Evolutionary conservation across 164 flowering plant species (phyloP).

Genomic region (Liriodendron chinense): DNA sequence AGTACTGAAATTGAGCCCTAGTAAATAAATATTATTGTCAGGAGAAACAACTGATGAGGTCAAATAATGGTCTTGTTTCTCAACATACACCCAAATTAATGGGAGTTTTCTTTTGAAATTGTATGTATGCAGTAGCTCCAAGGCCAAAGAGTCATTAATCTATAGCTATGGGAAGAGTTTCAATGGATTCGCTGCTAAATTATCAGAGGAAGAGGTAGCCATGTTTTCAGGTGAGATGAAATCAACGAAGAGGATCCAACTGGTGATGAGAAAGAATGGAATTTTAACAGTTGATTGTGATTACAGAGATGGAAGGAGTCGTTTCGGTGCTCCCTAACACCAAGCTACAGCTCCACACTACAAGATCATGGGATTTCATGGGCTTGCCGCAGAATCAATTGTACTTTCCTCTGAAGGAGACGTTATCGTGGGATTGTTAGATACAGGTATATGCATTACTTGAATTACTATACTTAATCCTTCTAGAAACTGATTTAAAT

Average conservation of each 20-base stretch:
- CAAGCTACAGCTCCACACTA: conserved; percentile 36
- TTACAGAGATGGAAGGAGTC: conserved; percentile 45
- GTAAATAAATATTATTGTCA: too few species aligned
- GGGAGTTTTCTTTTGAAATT: not conserved
- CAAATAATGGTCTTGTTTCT: too few species aligned
- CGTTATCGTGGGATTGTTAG: conserved; percentile 39
- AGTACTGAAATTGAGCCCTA: too few species aligned
- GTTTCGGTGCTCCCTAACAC: conserved; percentile 41
- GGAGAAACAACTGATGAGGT: not conserved
- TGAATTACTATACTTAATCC: not conserved
- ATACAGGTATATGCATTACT: conserved; percentile 14
- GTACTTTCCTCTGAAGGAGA: conserved; percentile 20
- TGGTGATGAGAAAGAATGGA: not conserved
- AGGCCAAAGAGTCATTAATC: conserved; percentile 30
- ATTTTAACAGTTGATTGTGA: not conserved
- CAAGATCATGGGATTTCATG: conserved; percentile 56
- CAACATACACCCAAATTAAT: not conserved
- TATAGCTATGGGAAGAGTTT: conserved; percentile 44
- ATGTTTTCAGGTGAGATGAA: conserved; percentile 32
- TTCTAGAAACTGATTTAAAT: not conserved
- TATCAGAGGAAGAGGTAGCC: conserved; percentile 37
- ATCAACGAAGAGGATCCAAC: not conserved
- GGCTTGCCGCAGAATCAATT: conserved; percentile 18
- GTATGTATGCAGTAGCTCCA: conserved; percentile 14
- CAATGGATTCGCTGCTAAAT: conserved; percentile 45